Evolutionary conservation across 768 basidiomycete species (phyloP).

Genomic region (Chlorophyllum brunneum): DNA sequence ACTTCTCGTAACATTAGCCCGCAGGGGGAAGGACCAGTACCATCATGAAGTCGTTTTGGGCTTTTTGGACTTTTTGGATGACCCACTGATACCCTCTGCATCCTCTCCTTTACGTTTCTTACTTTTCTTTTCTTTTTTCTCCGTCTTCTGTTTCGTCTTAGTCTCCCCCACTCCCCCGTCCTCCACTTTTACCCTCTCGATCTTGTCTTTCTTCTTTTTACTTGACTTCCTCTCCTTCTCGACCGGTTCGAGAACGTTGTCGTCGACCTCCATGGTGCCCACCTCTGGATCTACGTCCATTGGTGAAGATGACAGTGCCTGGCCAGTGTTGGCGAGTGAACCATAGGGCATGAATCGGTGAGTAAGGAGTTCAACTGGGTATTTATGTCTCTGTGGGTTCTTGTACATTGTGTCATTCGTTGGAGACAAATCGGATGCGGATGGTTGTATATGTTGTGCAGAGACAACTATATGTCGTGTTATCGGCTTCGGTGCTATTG

Average conservation of each 20-base stretch:
- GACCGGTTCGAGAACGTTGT: not conserved
- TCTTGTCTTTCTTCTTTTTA: constrained; percentile 14
- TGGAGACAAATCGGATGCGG: constrained; percentile 23
- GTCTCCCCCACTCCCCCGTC: constrained; percentile 21
- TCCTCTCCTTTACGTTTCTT: constrained; percentile 44
- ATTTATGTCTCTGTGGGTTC: constrained; percentile 52
- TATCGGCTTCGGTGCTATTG: constrained; percentile 55
- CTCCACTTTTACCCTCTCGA: constrained; percentile 6
- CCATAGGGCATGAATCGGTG: constrained; percentile 66
- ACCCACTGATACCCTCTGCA: too few relatives aligned
- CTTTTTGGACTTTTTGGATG: constrained; percentile 42
- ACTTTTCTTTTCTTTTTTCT: constrained; percentile 36
- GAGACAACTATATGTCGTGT: constrained; percentile 56
- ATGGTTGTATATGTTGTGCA: constrained; percentile 40
- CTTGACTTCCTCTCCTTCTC: not conserved
- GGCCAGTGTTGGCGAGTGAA: constrained; percentile 30
- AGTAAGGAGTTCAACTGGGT: constrained; percentile 58
- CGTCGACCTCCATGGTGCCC: constrained; percentile 2
- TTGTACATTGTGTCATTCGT: constrained; percentile 26
- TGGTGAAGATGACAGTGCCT: too few relatives aligned
- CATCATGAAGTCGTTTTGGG: constrained; percentile 14
- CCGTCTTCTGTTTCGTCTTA: constrained; percentile 15
- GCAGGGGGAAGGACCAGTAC: too few relatives aligned
- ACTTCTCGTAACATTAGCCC: too few relatives aligned
- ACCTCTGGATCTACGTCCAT: constrained; percentile 17